phyloP scores from a whole-genome alignment of 1,284 basidiomycete genomes.

The Trichosporon faecale region DNA sequence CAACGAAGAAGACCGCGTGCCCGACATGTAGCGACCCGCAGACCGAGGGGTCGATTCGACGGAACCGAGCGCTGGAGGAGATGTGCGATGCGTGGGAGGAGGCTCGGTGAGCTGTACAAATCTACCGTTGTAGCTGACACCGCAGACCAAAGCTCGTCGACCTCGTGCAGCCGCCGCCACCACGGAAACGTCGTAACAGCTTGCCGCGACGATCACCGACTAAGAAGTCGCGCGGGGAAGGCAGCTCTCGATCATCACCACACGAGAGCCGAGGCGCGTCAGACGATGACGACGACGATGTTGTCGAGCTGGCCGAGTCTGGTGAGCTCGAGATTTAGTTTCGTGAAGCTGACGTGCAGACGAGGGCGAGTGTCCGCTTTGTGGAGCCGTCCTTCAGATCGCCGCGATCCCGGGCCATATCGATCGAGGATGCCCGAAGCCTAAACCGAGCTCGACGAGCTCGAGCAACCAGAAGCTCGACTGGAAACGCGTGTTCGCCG shows the following conservation, averaged over 20 bases:
- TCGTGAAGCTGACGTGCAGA: constrained; percentile 27
- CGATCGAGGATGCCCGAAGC: constrained; percentile 47
- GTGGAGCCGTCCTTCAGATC: constrained; percentile 37
- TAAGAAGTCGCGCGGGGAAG: constrained; percentile 14
- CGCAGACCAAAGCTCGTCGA: constrained; percentile 21
- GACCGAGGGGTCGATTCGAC: constrained; percentile 40
- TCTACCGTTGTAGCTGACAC: constrained; percentile 13
- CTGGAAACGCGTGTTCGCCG: constrained; percentile 50
- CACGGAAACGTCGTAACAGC: constrained; percentile 1
- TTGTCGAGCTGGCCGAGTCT: constrained; percentile 36
- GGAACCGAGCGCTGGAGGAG: constrained; percentile 49
- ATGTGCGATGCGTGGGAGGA: constrained; percentile 47
- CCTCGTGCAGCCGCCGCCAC: constrained; percentile 13
- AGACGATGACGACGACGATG: constrained; percentile 25
- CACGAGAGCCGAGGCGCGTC: neutral
- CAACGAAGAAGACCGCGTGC: constrained; percentile 30
- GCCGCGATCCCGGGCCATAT: constrained; percentile 44
- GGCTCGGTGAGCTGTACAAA: constrained; percentile 32
- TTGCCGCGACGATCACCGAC: constrained; percentile 12
- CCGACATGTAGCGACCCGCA: constrained; percentile 41
- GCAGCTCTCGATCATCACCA: constrained; percentile 13
- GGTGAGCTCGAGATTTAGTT: constrained; percentile 25
- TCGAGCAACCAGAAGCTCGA: constrained; percentile 43
- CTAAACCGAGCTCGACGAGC: constrained; percentile 24
- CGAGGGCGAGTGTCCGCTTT: constrained; percentile 45